Evolutionary conservation across 495 filamentous ascomycete species (phyloP).

Genomic region (Hypoxylon fuscum): DNA sequence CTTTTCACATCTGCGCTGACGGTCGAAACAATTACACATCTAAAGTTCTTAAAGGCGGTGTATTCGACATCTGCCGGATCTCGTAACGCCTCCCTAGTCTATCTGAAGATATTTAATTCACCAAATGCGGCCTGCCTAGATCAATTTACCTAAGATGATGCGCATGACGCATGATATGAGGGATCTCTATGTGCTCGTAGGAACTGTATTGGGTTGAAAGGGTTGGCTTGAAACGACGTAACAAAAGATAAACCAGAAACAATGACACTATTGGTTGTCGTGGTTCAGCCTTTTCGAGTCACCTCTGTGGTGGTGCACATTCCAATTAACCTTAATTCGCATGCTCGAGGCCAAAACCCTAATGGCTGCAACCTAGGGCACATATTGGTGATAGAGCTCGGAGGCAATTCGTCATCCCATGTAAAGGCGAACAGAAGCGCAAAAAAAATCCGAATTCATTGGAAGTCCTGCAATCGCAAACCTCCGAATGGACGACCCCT

Average conservation of each 20-base stretch:
- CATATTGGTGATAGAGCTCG: too few species aligned
- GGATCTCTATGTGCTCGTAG: neutral
- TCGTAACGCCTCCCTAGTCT: slow-evolving; percentile 1
- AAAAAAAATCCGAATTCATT: neutral
- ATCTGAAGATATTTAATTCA: neutral
- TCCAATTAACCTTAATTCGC: slow-evolving; percentile 1
- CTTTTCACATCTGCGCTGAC: neutral
- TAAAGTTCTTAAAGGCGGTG: slow-evolving; percentile 1
- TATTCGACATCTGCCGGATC: slow-evolving; percentile 6
- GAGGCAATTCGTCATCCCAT: too few species aligned
- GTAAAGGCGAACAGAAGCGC: neutral
- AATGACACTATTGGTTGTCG: neutral
- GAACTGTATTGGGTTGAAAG: slow-evolving; percentile 10
- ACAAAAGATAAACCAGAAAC: neutral
- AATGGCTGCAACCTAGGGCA: neutral
- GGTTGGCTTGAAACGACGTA: neutral
- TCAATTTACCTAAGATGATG: slow-evolving; percentile 5
- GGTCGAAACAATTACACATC: neutral
- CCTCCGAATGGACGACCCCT: slow-evolving; percentile 20
- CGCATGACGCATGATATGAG: slow-evolving; percentile 7
- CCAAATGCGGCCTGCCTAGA: neutral
- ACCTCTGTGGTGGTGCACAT: neutral
- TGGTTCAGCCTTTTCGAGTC: slow-evolving; percentile 1
- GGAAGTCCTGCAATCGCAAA: slow-evolving; percentile 12
- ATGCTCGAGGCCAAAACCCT: neutral